Evolutionary conservation across 176 grass and related monocot genomes (phyloP).

Genomic region (Cenchrus fungigraminus): DNA sequence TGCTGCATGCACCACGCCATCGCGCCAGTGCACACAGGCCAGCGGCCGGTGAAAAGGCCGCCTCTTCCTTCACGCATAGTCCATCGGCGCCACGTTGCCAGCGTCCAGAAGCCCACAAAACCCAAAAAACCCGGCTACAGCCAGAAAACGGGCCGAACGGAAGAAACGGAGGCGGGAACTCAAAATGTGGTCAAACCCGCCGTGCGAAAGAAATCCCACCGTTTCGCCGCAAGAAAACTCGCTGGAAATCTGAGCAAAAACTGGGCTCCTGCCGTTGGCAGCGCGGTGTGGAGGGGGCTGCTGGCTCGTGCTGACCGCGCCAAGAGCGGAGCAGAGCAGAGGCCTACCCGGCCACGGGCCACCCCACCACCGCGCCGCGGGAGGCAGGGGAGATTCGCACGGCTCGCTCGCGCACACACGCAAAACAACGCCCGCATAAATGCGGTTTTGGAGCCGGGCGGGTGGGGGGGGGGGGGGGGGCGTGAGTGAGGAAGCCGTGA

Average conservation of each 20-base stretch:
- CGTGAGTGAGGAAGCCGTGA: conserved; percentile 41
- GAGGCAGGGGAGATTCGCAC: conserved; percentile 34
- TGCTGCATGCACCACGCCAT: neutral
- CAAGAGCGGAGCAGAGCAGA: neutral
- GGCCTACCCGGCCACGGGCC: too few relatives aligned
- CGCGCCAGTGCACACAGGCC: neutral
- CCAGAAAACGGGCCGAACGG: neutral
- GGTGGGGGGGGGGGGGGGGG: conserved; percentile 26
- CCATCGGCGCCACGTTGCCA: conserved; percentile 32
- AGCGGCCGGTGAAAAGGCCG: too few relatives aligned
- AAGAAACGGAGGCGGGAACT: neutral
- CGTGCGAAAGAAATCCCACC: neutral
- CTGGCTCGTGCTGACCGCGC: neutral
- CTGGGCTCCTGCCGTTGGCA: neutral
- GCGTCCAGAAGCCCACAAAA: neutral
- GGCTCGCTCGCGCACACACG: conserved; percentile 36
- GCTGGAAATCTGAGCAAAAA: neutral
- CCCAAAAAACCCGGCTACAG: too few relatives aligned
- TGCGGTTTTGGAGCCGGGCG: conserved; percentile 59
- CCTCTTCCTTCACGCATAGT: conserved; percentile 51
- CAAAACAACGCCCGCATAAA: conserved; percentile 55
- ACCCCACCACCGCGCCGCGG: neutral
- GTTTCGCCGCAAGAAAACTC: neutral
- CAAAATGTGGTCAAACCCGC: neutral
- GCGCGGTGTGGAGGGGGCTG: neutral